Evolutionary conservation across 176 grass and related monocot genomes (phyloP).

Genomic region (Panicum miliaceum): DNA sequence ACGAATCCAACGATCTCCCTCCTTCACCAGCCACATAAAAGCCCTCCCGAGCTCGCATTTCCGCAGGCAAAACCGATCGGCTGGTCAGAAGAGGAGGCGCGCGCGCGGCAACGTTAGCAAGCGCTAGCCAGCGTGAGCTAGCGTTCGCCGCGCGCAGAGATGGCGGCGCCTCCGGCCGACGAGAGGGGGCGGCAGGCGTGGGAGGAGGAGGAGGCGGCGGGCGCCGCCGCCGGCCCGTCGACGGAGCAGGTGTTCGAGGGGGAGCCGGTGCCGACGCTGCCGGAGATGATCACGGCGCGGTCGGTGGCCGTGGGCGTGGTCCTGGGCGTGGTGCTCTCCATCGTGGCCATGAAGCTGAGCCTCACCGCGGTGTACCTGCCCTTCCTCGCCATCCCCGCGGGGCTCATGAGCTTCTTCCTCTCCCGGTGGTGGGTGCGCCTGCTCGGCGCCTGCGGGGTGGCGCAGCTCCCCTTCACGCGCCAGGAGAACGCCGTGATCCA

Average conservation of each 20-base stretch:
- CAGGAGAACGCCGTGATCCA: constrained; percentile 91
- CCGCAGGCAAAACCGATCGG: not conserved
- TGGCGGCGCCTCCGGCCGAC: constrained; percentile 25
- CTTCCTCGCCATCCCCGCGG: constrained; percentile 53
- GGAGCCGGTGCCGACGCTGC: constrained; percentile 45
- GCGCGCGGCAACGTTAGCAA: constrained; percentile 5
- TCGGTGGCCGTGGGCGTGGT: constrained; percentile 52
- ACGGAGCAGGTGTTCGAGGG: constrained; percentile 64
- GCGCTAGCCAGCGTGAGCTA: constrained; percentile 6
- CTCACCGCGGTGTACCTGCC: constrained; percentile 52
- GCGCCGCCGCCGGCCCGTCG: constrained; percentile 15
- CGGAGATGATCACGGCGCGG: constrained; percentile 59
- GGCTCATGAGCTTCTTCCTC: constrained; percentile 60
- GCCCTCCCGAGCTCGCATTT: not conserved
- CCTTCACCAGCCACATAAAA: not conserved
- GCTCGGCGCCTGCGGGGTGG: constrained; percentile 27
- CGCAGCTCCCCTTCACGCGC: constrained; percentile 33
- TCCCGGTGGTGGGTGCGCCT: constrained; percentile 48
- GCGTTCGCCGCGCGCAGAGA: not conserved
- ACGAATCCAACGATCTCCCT: not conserved
- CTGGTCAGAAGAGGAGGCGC: not conserved
- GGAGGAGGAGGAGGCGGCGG: not conserved
- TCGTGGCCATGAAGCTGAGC: constrained; percentile 61
- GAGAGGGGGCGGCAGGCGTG: not conserved
- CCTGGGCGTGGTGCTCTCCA: constrained; percentile 50